Evolutionary conservation across 768 basidiomycete species (phyloP).

Genomic region (Suillus decipiens): DNA sequence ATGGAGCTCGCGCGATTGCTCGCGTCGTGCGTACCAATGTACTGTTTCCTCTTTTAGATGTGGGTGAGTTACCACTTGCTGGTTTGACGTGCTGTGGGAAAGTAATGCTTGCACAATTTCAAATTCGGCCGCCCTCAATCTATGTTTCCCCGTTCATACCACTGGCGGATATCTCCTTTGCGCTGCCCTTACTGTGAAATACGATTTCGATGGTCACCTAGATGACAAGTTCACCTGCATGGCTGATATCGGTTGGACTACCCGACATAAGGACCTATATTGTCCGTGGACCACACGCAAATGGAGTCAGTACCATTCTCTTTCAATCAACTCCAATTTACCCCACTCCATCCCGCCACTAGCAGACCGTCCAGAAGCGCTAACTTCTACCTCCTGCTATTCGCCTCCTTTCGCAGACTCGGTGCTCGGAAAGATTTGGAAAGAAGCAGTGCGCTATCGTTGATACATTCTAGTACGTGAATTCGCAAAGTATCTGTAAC

Average conservation of each 20-base stretch:
- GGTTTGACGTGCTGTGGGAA: no score
- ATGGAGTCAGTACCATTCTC: conserved; percentile 79
- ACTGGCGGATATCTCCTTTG: conserved; percentile 90
- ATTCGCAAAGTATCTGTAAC: not conserved
- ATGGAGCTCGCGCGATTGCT: conserved; percentile 87
- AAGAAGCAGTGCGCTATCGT: conserved; percentile 87
- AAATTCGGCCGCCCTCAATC: no score
- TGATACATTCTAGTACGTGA: conserved; percentile 79
- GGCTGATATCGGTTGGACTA: conserved; percentile 99
- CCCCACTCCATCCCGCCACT: conserved; percentile 94
- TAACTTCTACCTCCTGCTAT: conserved; percentile 91
- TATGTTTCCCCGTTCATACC: no score
- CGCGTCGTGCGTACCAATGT: conserved; percentile 84
- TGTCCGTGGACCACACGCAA: conserved; percentile 91
- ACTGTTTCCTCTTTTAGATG: conserved; percentile 76
- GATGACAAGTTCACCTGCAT: conserved; percentile 96
- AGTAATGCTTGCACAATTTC: no score
- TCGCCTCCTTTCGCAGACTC: conserved; percentile 80
- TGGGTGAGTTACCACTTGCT: no score
- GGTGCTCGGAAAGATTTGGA: conserved; percentile 89
- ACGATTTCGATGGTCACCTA: conserved; percentile 97
- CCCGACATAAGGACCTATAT: conserved; percentile 97
- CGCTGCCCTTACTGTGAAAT: conserved; percentile 91
- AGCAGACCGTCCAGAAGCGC: conserved; percentile 93
- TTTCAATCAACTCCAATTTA: conserved; percentile 98